Evolutionary conservation across 2,329 filamentous ascomycete genomes (phyloP), one percentile per base, ranked within the genome.

Genomic region (Colletotrichum phormii): DNA sequence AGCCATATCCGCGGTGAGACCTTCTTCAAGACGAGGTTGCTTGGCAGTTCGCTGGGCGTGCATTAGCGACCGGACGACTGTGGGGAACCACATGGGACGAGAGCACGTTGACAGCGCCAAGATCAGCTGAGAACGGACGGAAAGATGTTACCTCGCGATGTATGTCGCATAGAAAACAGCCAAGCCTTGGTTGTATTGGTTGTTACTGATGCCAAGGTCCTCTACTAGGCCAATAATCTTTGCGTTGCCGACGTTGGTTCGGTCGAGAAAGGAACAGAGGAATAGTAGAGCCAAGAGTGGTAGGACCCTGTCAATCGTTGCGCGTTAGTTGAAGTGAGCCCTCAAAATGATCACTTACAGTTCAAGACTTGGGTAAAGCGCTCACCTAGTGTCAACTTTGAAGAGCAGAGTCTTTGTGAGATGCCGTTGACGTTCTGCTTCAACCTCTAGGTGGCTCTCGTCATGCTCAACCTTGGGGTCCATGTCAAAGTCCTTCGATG

Each of bases 191-290:
- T 90, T 89, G 79, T 93, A 94, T 77, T 93, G 89, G 67, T 86
- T 82, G 70, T 91, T 88, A 5, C 82, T 88, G 75, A 94, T 89
- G 57, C 82, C 78, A 2, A 92, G 79, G 76, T 91, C 89, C 1
- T 82, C 75, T 75, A 92, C 89, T 15, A 94, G 84, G 0, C 89
- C 88, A 64, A 92, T 86, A 9, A 93, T 89, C 73, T 90, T 90
- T 29, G 91, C 92, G 77, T 94, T 93, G 49, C 92, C 92, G 49
- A 94, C 90, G 78, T 94, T 94, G n/a, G 91, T 93, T 54, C 92
- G 87, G 80, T 94, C 92, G 62, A 89, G 84, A 73, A 88, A 88
- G 1, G 90, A 92, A 81, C 89, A 92, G 11, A 93, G 84, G 75
- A 92, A 92, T 1, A 93, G 82, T 0, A 93, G 77, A 0, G 90